Evolutionary conservation across 2,329 filamentous ascomycete species (phyloP).

Genomic region (Neonectria punicea): DNA sequence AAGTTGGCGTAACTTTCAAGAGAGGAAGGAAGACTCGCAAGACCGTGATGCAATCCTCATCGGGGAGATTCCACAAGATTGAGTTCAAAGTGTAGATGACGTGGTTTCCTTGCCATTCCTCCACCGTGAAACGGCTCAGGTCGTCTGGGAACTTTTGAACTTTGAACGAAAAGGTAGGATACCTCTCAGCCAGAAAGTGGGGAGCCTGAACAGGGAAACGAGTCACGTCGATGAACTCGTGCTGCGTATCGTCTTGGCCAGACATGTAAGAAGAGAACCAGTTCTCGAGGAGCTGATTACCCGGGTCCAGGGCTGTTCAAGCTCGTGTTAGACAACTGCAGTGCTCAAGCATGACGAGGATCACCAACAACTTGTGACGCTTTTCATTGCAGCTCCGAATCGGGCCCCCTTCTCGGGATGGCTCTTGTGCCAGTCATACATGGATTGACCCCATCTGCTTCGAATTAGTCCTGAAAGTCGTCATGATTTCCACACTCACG

Average conservation of each 20-base stretch:
- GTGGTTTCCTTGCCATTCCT: neutral
- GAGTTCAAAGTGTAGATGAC: constrained; percentile 30
- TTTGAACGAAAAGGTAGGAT: constrained; percentile 8
- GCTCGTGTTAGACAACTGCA: constrained; percentile 44
- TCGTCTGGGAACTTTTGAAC: constrained; percentile 10
- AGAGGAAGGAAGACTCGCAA: constrained; percentile 47
- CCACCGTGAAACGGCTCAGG: neutral
- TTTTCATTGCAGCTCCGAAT: constrained; percentile 30
- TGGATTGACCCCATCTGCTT: constrained; percentile 30
- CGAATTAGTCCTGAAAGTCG: neutral
- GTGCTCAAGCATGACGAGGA: constrained; percentile 31
- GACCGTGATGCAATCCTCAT: constrained; percentile 20
- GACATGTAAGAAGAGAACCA: constrained; percentile 21
- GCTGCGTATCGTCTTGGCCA: neutral
- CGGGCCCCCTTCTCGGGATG: constrained; percentile 54
- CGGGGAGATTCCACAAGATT: constrained; percentile 29
- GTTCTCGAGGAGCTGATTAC: constrained; percentile 18
- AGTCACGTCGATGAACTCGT: constrained; percentile 19
- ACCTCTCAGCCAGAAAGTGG: constrained; percentile 21
- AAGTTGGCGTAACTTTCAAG: constrained; percentile 24
- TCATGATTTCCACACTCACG: constrained; percentile 15
- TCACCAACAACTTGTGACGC: constrained; percentile 23
- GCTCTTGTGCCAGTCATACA: constrained; percentile 36
- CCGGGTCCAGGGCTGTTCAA: constrained; percentile 25
- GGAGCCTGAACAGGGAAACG: constrained; percentile 10